A percentile compares a stretch with the other conserved stretches of the same genome.
These are phyloP conservation scores for Clonostachys solani DNA, from an alignment of 2,329 filamentous ascomycete genomes.

Conservation along the genomic window DNA sequence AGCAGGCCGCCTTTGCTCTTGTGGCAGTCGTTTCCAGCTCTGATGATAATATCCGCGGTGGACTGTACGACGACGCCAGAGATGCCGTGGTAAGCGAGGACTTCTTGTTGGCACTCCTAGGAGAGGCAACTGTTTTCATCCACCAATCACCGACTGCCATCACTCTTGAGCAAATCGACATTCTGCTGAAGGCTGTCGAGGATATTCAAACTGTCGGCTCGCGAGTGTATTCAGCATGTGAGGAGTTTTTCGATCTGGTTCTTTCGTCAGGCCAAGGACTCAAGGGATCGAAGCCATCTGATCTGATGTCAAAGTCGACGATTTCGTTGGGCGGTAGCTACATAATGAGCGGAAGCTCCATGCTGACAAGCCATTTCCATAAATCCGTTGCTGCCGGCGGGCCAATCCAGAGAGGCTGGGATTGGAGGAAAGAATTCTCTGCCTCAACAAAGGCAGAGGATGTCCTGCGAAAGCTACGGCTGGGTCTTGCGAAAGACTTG, in stretches of 20 bases:
- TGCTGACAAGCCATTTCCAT: conserved; percentile 60
- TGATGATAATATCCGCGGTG: conserved; percentile 86
- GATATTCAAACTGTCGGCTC: conserved; percentile 73
- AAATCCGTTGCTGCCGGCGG: conserved; percentile 53
- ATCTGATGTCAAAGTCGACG: conserved; percentile 59
- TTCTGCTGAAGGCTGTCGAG: conserved; percentile 72
- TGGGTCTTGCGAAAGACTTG: conserved; percentile 72
- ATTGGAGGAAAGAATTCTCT: conserved; percentile 77
- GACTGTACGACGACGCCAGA: conserved; percentile 76
- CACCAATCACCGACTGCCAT: conserved; percentile 53
- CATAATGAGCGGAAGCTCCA: conserved; percentile 69
- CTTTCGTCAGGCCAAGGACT: conserved; percentile 64
- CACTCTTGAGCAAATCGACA: conserved; percentile 67
- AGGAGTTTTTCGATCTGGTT: conserved; percentile 74
- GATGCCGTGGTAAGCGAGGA: conserved; percentile 87
- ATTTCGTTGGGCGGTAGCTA: conserved; percentile 55
- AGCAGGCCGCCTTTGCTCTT: conserved; percentile 68
- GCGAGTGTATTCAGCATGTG: conserved; percentile 68
- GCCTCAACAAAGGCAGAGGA: conserved; percentile 59
- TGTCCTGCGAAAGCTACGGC: conserved; percentile 66
- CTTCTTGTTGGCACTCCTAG: conserved; percentile 76
- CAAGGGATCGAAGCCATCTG: conserved; percentile 59
- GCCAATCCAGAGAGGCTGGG: conserved; percentile 62
- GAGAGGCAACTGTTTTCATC: conserved; percentile 77
- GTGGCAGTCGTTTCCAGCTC: conserved; percentile 82